Conservation (phyloP, 2,329 filamentous ascomycete genomes). For the Tolypocladium album region DNA sequence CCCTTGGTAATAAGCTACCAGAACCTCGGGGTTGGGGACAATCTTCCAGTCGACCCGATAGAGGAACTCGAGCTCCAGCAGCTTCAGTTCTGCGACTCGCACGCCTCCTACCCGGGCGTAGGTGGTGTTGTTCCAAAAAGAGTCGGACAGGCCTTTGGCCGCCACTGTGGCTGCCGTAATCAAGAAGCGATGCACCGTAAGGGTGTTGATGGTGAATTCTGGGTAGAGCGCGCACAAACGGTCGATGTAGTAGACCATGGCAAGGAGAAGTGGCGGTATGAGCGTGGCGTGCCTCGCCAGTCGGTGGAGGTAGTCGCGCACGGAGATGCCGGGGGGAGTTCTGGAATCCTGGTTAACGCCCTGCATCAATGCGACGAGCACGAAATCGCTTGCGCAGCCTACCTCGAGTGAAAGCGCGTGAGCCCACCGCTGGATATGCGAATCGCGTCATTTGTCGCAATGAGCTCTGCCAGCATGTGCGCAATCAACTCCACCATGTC, state of each 20-base stretch:
- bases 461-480: constrained; percentile 91
- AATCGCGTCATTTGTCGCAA: constrained; percentile 87
- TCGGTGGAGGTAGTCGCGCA: constrained; percentile 85
- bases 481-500: constrained; percentile 86
- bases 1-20: constrained; percentile 87
- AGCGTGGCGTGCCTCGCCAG: constrained; percentile 90
- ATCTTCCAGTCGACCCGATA: constrained; percentile 94
- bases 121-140: constrained; percentile 96
- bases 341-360: constrained; percentile 1
- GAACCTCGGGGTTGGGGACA: constrained; percentile 84
- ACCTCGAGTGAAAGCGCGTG: constrained; percentile 92
- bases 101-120: constrained; percentile 93
- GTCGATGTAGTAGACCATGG: constrained; percentile 99
- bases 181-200: constrained; percentile 94
- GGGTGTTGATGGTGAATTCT: constrained; percentile 89
- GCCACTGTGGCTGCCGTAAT: constrained; percentile 94
- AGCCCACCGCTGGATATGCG: constrained; percentile 63
- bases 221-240: constrained; percentile 84
- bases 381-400: constrained; percentile 11
- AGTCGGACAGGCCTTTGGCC: constrained; percentile 90
- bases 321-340: constrained; percentile 78
- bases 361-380: neutral
- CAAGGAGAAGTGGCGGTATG: constrained; percentile 84
- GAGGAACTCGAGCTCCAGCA: constrained; percentile 88
- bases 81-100: constrained; percentile 75